These are phyloP conservation scores for Syzygium oleosum DNA, from an alignment of 345 rosid genomes.

Conservation along the genomic window DNA sequence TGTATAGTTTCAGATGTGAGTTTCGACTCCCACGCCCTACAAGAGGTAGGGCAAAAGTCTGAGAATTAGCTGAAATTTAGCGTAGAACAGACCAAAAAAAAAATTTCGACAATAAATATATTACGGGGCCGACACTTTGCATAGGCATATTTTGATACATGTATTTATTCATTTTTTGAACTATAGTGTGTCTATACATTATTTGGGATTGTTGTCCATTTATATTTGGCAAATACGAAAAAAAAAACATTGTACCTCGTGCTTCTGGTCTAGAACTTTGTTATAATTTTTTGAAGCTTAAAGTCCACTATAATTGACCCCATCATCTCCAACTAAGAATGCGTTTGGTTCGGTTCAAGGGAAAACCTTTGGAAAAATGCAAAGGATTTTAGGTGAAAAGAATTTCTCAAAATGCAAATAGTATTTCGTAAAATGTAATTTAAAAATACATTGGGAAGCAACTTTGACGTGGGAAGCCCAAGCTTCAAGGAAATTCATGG, in stretches of 20 bases:
- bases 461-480: not conserved
- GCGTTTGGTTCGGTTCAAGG: too few species aligned
- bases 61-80: too few species aligned
- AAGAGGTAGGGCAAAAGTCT: too few species aligned
- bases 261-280: not conserved
- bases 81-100: too few species aligned
- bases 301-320: not conserved
- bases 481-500: not conserved
- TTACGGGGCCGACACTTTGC: not conserved
- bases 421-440: too few species aligned
- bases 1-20: too few species aligned
- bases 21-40: too few species aligned
- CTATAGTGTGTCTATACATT: not conserved
- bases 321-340: not conserved
- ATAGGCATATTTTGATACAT: not conserved
- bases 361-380: too few species aligned
- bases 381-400: too few species aligned
- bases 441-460: not conserved
- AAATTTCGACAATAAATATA: not conserved
- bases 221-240: not conserved
- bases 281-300: not conserved
- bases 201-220: not conserved
- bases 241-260: not conserved
- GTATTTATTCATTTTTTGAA: not conserved
- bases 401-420: too few species aligned